These are phyloP conservation scores for Sordaria brevicollis DNA, from an alignment of 495 filamentous ascomycete genomes.

Conservation along the genomic window DNA sequence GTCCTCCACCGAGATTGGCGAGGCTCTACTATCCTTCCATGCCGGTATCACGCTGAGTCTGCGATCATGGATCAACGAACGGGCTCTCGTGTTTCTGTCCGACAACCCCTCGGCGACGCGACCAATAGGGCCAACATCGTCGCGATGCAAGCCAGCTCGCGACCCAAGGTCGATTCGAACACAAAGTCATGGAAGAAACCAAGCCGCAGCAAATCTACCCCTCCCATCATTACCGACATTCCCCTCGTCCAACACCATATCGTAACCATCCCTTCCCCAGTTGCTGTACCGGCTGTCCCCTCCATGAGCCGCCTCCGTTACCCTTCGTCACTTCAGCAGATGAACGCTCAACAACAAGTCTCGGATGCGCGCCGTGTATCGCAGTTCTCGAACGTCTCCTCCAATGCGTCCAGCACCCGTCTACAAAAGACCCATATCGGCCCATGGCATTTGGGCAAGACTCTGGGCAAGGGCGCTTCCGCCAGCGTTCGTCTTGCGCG, in stretches of 20 bases:
- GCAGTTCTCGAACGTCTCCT: conserved; percentile 59
- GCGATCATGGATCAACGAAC: conserved; percentile 26
- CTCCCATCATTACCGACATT: background rate
- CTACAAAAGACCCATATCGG: conserved; percentile 68
- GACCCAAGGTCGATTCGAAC: background rate
- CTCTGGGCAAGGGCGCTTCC: conserved; percentile 74
- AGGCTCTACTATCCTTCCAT: background rate
- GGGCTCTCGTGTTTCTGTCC: conserved; percentile 17
- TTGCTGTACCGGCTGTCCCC: background rate
- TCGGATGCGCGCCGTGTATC: conserved; percentile 56
- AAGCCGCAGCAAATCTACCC: conserved; percentile 7
- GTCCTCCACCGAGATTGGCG: conserved; percentile 1
- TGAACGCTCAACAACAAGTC: conserved; percentile 35
- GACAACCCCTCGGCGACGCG: conserved; percentile 38
- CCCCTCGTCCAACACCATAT: background rate
- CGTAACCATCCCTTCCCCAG: background rate
- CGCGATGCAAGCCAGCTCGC: conserved; percentile 5
- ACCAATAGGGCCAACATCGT: conserved; percentile 34
- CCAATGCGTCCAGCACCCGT: conserved; percentile 33
- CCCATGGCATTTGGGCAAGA: conserved; percentile 84
- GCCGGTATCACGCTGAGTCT: background rate
- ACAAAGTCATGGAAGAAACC: background rate
- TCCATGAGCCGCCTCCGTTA: background rate
- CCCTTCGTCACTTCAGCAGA: conserved; percentile 2
- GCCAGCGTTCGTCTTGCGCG: conserved; percentile 74